Evolutionary conservation across 257 asterid genomes (phyloP), one percentile per base, ranked within the genome.

Genomic region (Penstemon davidsonii): DNA sequence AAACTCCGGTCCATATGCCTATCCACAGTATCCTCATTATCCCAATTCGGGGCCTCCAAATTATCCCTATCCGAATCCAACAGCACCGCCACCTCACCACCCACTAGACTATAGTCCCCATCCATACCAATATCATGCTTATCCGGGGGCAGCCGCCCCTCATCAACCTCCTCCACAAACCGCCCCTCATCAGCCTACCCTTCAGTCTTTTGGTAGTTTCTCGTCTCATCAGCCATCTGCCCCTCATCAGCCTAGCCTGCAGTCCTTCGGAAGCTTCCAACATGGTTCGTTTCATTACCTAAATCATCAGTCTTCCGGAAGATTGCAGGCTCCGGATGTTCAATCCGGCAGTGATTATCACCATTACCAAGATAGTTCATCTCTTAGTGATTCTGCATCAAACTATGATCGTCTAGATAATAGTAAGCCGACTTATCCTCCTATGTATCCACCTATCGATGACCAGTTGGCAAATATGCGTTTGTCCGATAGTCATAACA

Each of bases 401-500:
- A 71, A 70, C 68, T 69, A 80, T 63, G 86, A 71, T 64, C 70
- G 52, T 56, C 70, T 60, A 9, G 81, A 76, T 42, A 83, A 69
- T 54, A 60, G 62, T 64, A 58, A 73, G 45, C 80, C 73, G 5
- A 66, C 70, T 60, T 77, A 77, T 54, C 88, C 96, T 39, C 44
- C 88, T 0, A 46, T 83, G 60, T 88, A 90, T 64, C 97, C 97
- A 2, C 88, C 89, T 55, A 84, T 90, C 37, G 90, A 90, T 15
- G 84, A 85, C 67, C 90, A 78, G 1, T 45, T 90, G 73, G 84
- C 79, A 15, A 77, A 77, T 66, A 64, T 88, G 81, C 85, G 57
- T 61, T 75, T 93, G 82, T 74, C 90, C 10, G 85, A 80, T 41
- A 40, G 41, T 73, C 78, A 78, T 10, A 25, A 25, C 33, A 25